These are phyloP conservation scores for Eucalyptus pauciflora DNA, from an alignment of 345 rosid genomes.

Conservation along the genomic window DNA sequence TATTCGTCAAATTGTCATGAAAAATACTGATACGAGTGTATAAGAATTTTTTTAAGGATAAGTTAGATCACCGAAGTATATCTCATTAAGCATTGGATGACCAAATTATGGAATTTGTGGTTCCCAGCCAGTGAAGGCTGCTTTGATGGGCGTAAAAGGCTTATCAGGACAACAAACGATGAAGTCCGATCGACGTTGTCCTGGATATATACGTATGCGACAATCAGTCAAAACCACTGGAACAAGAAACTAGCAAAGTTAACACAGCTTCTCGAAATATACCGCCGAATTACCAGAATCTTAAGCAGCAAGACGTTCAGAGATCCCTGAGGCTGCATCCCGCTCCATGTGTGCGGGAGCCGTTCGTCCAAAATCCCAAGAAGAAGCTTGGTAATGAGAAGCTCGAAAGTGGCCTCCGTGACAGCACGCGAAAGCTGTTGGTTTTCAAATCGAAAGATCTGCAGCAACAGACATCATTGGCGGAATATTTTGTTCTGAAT, in stretches of 20 bases:
- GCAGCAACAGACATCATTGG: constrained; percentile 4
- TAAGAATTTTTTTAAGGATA: not conserved
- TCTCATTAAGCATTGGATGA: constrained; percentile 92
- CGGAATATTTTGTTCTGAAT: not conserved
- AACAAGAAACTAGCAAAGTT: not conserved
- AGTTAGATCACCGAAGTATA: constrained; percentile 65
- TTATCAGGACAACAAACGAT: constrained; percentile 86
- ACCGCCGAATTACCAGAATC: constrained; percentile 53
- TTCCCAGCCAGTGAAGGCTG: constrained; percentile 95
- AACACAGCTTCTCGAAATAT: not conserved
- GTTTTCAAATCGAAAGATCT: constrained; percentile 72
- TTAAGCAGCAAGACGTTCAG: constrained; percentile 92
- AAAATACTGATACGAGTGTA: not conserved
- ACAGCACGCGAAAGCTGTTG: constrained; percentile 79
- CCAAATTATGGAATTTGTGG: constrained; percentile 67
- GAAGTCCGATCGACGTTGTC: constrained; percentile 96
- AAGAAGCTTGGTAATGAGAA: constrained; percentile 85
- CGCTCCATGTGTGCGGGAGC: constrained; percentile 95
- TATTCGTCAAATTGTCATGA: not conserved
- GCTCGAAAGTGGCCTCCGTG: constrained; percentile 81
- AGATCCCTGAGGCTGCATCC: constrained; percentile 92
- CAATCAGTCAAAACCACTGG: not conserved
- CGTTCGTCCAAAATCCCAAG: constrained; percentile 95
- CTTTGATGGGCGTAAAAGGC: constrained; percentile 74
- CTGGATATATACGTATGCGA: constrained; percentile 22